Percentiles rank a stretch among this genome's conserved stretches.
phyloP scores from a whole-genome alignment of 176 grass and related monocot species.

The Phyllostachys edulis region DNA sequence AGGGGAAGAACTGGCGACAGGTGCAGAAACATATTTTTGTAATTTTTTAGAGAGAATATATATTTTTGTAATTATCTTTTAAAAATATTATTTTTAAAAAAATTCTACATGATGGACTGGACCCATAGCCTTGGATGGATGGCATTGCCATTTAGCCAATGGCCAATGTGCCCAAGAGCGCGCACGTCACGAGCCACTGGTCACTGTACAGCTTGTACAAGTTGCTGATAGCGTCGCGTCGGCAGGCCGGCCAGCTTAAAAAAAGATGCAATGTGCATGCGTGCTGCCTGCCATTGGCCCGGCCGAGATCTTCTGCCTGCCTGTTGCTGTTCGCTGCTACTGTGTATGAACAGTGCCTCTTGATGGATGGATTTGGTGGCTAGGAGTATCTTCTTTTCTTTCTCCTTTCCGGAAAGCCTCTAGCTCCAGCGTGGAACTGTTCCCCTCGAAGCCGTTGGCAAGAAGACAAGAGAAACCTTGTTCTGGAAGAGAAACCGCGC shows the following conservation, averaged over 20 bases:
- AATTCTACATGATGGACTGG: no score
- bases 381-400: background rate
- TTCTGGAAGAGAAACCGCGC: background rate
- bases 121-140: background rate
- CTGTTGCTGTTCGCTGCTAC: background rate
- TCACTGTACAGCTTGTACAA: background rate
- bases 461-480: background rate
- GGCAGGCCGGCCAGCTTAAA: background rate
- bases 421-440: background rate
- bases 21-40: no score
- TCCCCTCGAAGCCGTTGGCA: background rate
- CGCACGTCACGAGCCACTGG: background rate
- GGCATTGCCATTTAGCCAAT: background rate
- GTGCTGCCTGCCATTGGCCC: conserved; percentile 8
- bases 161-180: background rate
- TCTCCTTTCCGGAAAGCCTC: background rate
- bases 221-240: background rate
- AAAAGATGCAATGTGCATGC: conserved; percentile 11
- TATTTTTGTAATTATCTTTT: no score
- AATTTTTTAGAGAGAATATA: no score
- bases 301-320: background rate
- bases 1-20: no score
- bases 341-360: background rate
- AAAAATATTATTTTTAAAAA: no score
- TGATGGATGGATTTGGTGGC: background rate